Conservation (phyloP, 139 green algal genomes). For the Haematococcus sp. region DNA sequence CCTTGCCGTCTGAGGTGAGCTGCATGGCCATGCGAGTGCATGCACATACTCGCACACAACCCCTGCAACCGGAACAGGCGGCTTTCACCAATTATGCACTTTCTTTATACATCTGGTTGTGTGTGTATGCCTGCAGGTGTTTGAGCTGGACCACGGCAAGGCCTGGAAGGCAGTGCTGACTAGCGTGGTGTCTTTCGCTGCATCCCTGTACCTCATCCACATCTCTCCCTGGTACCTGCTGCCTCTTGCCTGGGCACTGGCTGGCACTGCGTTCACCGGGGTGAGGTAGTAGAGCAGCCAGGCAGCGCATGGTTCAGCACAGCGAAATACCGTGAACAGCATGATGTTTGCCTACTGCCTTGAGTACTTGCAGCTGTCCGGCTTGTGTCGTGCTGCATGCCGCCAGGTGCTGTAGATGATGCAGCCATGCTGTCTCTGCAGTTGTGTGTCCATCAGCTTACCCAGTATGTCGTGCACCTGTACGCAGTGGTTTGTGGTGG, state of each 20-base stretch:
- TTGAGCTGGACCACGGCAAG: slow-evolving; percentile 76
- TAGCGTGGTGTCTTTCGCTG: slow-evolving; percentile 58
- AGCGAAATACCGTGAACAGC: no score
- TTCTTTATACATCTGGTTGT: no score
- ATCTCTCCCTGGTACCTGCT: slow-evolving; percentile 89
- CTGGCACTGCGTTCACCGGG: slow-evolving; percentile 91
- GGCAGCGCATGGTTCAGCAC: no score
- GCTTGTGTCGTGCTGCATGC: no score
- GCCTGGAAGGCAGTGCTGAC: slow-evolving; percentile 72
- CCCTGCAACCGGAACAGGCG: no score
- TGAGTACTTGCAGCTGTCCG: no score
- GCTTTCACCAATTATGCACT: no score
- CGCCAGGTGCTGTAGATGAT: no score
- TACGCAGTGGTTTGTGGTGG: slow-evolving; percentile 90
- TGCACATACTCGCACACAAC: no score
- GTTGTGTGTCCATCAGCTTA: no score
- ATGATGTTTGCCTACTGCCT: no score
- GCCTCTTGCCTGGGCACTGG: slow-evolving; percentile 85
- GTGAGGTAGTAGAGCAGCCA: slow-evolving; percentile 51
- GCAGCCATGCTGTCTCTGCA: no score
- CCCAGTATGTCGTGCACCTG: background rate
- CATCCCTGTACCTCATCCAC: slow-evolving; percentile 74
- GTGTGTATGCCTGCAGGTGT: slow-evolving; percentile 73
- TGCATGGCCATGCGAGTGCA: background rate
- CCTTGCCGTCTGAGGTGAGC: slow-evolving; percentile 76